Conservation (phyloP, 2,329 filamentous ascomycete genomes). For the Colletotrichum godetiae region DNA sequence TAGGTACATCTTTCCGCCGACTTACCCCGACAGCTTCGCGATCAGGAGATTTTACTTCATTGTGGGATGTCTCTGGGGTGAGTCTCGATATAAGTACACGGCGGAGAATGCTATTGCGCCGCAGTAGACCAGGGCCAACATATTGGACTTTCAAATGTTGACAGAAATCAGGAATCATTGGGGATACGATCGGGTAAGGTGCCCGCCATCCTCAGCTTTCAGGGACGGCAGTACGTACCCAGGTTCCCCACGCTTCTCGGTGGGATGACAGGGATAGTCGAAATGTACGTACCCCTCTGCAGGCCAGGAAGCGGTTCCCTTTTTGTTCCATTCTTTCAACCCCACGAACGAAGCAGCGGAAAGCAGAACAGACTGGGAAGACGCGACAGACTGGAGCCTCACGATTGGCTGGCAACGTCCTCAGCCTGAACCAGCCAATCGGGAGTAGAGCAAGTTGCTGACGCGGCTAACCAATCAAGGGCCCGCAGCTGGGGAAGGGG, state of each 20-base stretch:
- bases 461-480: slow-evolving; percentile 25
- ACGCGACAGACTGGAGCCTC: slow-evolving; percentile 14
- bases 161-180: slow-evolving; percentile 3
- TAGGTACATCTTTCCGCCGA: neutral
- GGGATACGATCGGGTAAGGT: slow-evolving; percentile 7
- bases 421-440: slow-evolving; percentile 15
- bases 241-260: slow-evolving; percentile 23
- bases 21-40: neutral
- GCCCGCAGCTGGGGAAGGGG: slow-evolving; percentile 10
- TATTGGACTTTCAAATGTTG: slow-evolving; percentile 15
- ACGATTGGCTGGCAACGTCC: neutral
- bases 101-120: neutral
- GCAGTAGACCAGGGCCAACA: slow-evolving; percentile 2
- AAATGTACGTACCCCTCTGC: slow-evolving; percentile 11
- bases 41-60: slow-evolving; percentile 20
- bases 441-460: slow-evolving; percentile 24
- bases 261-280: neutral
- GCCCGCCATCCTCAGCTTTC: too few species aligned
- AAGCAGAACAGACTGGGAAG: neutral
- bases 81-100: slow-evolving; percentile 2
- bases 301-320: slow-evolving; percentile 7
- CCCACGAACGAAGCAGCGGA: slow-evolving; percentile 23
- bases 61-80: slow-evolving; percentile 19
- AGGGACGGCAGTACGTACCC: slow-evolving; percentile 19
- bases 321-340: slow-evolving; percentile 1